Evolutionary conservation across 345 rosid species (phyloP), one percentile per base, ranked within the genome.

Genomic region (Eucalyptus coolabah): DNA sequence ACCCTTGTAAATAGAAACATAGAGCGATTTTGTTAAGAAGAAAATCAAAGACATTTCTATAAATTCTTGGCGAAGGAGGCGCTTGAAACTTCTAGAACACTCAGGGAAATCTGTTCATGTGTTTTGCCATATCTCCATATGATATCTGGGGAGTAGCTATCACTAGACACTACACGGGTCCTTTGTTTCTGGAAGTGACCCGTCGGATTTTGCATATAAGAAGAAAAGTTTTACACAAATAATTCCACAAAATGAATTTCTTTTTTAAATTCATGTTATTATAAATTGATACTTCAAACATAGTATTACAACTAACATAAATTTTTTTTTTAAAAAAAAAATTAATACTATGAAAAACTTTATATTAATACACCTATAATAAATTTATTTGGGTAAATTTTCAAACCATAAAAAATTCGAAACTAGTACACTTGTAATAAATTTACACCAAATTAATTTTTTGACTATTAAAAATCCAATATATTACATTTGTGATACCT

Each of bases 281-380:
- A 9, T 72, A 69, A 32, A 10, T 17, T 0, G 42, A 34, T 32
- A 32, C 81, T 32, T 9, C 81, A 32, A 17, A 69, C 13, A 69
- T 67, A 67, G 9, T 32, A 67, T 15, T n/a, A 15, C 18, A 2
- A 8, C 77, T 15, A n/a, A 8, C 21, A 67, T 16, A 67, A 32
- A 15, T 8, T 67, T 67, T 0, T n/a, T n/a, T n/a, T n/a, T n/a
- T n/a, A n/a, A n/a, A n/a, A n/a, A 32, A 19, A 50, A 53, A 53
- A 7, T 19, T 2, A 53, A 53, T 19, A 4, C 11, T 53, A 4
- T 53, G 11, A 53, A 53, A 21, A 19, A 53, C 1, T 0, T 0
- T 53, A 53, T 19, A 19, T 0, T 7, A 0, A 1, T 53, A 21
- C 2, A 19, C 0, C 0, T 1, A 0, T 53, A 53, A 21, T 53